Evolutionary conservation across 331 rosid genomes (phyloP), one percentile per base, ranked within the genome.

Genomic region (Phaseolus coccineus): DNA sequence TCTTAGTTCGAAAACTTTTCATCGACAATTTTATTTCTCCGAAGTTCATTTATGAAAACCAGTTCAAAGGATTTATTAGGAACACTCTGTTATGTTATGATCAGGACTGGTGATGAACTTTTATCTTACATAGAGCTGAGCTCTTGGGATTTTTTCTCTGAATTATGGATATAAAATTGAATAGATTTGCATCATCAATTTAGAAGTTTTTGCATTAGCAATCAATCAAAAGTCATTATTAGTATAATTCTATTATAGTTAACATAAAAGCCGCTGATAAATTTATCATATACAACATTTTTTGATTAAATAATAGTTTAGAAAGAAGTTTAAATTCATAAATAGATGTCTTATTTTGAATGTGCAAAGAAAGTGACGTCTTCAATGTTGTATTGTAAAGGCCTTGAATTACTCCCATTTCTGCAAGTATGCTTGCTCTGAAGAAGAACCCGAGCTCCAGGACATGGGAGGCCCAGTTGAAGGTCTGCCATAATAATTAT

Each of bases 401-500:
- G 98, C 99, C 82, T 88, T 96, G 77, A 87, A 48, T 31, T 88
- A 93, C 89, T 96, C 99, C 39, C 98, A 96, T 82, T 87, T 84
- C 82, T 93, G 98, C 90, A 96, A 93, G 79, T 93, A 89, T 82
- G 98, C 96, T 77, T 96, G 98, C 83, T 96, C 99, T 48, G 99
- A 96, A 85, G 99, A 96, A 87, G 86, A 77, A 71, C 99, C 98
- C 11, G 99, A 96, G 76, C 98, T 96, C 85, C 96, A 81, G 83
- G 99, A 93, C 87, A 90, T 96, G 99, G 99, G 93, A 74, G 99
- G 99, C 81, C 98, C 99, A 27, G 86, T 78, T 78, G 93, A 96
- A 89, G 99, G 98, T 96, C 46, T 39, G 85, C 52, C 58, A 69
- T 59, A 33, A 65, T 8, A 8, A 63, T 52, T 39, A 11, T 50